phyloP scores from a whole-genome alignment of 768 basidiomycete genomes.

The Russula sp. region DNA sequence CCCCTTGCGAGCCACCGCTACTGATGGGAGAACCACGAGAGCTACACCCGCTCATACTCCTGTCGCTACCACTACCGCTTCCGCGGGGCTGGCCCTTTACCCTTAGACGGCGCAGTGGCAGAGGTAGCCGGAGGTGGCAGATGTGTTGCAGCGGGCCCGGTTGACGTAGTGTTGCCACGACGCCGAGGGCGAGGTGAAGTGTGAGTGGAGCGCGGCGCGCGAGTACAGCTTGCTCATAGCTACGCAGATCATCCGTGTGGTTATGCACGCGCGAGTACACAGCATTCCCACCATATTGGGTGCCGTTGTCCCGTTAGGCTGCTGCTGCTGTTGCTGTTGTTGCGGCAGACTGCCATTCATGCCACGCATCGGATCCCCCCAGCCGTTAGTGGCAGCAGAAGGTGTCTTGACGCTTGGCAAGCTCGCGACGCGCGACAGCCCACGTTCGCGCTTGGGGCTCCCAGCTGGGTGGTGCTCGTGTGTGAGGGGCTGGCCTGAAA shows the following conservation, averaged over 20 bases:
- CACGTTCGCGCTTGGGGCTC: conserved; percentile 34
- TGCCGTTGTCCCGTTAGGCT: conserved; percentile 2
- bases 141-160: background rate
- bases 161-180: conserved; percentile 30
- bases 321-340: conserved; percentile 1
- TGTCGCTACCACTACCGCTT: conserved; percentile 30
- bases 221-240: conserved; percentile 73
- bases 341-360: conserved; percentile 6
- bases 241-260: conserved; percentile 59
- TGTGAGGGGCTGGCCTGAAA: conserved; percentile 38
- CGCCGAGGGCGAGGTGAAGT: conserved; percentile 53
- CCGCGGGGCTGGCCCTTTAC: conserved; percentile 26
- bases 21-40: conserved; percentile 27
- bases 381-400: conserved; percentile 35
- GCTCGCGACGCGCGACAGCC: conserved; percentile 60
- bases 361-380: conserved; percentile 26
- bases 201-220: conserved; percentile 61
- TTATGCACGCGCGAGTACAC: conserved; percentile 34
- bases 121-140: background rate
- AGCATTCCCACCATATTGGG: background rate
- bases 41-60: conserved; percentile 9
- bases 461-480: conserved; percentile 23
- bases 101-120: conserved; percentile 1
- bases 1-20: conserved; percentile 32
- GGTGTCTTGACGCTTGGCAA: conserved; percentile 70